Evolutionary conservation across 305 asterid species (phyloP).

Genomic region (Fraxinus latifolia): DNA sequence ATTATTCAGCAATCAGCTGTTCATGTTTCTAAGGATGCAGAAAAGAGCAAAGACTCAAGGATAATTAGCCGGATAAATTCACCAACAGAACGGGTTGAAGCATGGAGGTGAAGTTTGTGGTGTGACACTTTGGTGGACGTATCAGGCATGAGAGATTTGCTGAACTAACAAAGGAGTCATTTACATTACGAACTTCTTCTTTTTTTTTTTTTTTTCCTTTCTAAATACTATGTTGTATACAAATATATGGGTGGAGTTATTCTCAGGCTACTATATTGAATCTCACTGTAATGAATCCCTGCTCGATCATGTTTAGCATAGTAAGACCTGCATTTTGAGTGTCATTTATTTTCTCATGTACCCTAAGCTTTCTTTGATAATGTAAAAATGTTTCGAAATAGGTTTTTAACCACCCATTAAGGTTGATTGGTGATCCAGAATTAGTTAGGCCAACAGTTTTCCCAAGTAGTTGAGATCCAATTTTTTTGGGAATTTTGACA

Average conservation of each 20-base stretch:
- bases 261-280: background rate
- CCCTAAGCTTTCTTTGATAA: background rate
- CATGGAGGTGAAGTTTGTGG: slow-evolving; percentile 37
- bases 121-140: background rate
- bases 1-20: slow-evolving; percentile 21
- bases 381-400: background rate
- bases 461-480: slow-evolving; percentile 29
- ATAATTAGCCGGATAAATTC: slow-evolving; percentile 36
- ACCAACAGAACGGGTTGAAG: slow-evolving; percentile 36
- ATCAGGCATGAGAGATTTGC: background rate
- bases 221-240: background rate
- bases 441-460: slow-evolving; percentile 2
- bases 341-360: background rate
- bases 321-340: background rate
- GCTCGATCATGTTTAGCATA: background rate
- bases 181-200: background rate
- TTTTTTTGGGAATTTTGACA: slow-evolving; percentile 18
- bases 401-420: too few species aligned
- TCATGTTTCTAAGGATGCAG: slow-evolving; percentile 19
- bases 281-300: background rate
- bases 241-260: background rate
- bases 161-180: background rate
- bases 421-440: background rate
- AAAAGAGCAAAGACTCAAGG: slow-evolving; percentile 33
- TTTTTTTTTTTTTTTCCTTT: background rate